Conservation (phyloP, 352 stramenopile genomes). For the Thraustochytrium sp. region DNA sequence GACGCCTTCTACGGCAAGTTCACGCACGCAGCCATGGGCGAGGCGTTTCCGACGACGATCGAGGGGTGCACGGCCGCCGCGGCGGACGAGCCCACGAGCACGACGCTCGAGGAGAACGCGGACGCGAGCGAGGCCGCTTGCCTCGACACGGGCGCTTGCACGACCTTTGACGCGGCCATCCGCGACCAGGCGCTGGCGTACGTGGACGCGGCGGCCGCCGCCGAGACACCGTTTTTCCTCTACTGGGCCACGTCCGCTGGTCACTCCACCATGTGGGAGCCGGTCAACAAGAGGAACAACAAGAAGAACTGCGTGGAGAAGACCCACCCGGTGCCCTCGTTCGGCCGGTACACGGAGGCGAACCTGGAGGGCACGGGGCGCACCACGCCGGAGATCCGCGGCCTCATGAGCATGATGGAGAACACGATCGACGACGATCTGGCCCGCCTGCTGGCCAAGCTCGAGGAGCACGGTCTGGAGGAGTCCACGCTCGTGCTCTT, state of each 20-base stretch:
- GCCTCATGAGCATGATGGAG: conserved; percentile 38
- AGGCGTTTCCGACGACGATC: conserved; percentile 15
- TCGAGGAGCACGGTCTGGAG: conserved; percentile 18
- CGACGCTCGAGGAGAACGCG: background rate
- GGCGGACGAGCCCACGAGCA: background rate
- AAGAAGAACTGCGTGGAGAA: background rate
- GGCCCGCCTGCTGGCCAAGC: background rate
- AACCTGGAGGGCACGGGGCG: conserved; percentile 8
- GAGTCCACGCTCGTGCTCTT: conserved; percentile 43
- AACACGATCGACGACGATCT: conserved; percentile 42
- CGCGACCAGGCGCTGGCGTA: background rate
- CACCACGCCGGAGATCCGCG: conserved; percentile 32
- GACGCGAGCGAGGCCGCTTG: conserved; percentile 5
- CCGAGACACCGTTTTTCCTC: conserved; percentile 5
- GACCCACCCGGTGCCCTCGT: conserved; percentile 13
- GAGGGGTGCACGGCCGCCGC: background rate
- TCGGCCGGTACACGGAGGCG: background rate
- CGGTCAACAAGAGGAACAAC: background rate
- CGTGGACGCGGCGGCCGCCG: background rate
- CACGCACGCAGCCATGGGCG: background rate
- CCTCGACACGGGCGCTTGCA: background rate
- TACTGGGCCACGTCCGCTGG: conserved; percentile 30
- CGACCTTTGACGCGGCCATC: conserved; percentile 17
- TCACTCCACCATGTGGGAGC: background rate
- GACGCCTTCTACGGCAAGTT: conserved; percentile 44